Base-by-base conservation (phyloP, 1,284 basidiomycete genomes). In the Volvariella volvacea region DNA sequence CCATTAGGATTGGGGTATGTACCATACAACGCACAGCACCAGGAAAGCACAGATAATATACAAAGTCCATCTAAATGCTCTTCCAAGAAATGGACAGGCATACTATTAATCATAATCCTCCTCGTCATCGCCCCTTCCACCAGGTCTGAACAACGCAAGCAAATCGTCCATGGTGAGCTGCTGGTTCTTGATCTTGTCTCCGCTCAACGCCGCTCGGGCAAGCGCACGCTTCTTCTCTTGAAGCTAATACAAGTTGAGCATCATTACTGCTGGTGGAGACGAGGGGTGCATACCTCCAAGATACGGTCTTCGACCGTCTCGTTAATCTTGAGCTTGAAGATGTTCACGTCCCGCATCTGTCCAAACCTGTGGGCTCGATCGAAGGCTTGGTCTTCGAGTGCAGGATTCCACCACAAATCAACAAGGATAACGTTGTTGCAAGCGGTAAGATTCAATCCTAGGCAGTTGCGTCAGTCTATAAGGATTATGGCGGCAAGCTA, bases 331-430 rank as follows among this genome's bases (percentile, higher is more conserved):
- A 99, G 75, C 67, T 99, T 99, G 74, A 84, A 93, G 53, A 98
- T 94, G 59, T 88, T 81, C 32, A 98, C 94, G 47, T 86, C 77
- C 12, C 83, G 78, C 40, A 71, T 86, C 66, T 98, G 95, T 8
- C 94, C 92, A 44, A 89, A 80, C 33, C 90, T 79, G 70, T 94
- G 91, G 0, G 90, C 87, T 43, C 95, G 85, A 62, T 97, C 95
- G 55, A 95, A 95, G 0, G 93, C 93, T 70, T 97, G 93, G 52
- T 92, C 88, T 75, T 92, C 88, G 2, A 91, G 71, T 0, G 88
- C 89, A 10, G 89, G 88, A 62, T 93, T 94, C 90, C 92, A 97
- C 95, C 95, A 98, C 42, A 96, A 64, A 60, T 97, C 94, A 49
- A 90, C 80, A 3, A 97, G 73, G 52, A 96, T 88, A 41, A 96